Base-by-base conservation (phyloP, 345 rosid species). In the Geranium rotundifolium region DNA sequence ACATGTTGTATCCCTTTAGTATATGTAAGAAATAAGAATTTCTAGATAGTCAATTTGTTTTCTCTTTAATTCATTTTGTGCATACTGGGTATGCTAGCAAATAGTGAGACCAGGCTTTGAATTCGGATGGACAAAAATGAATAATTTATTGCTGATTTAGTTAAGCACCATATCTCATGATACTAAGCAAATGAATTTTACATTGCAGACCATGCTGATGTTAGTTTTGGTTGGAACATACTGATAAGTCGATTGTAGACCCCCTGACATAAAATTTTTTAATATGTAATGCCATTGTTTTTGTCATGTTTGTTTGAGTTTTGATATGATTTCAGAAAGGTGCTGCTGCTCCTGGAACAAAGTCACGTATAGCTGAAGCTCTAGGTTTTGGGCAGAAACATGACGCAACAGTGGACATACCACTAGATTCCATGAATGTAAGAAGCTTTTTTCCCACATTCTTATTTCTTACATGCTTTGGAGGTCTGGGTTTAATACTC, bases 401-500 rank as follows among this genome's bases (percentile, higher is more conserved):
- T 46, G 95, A 82, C 66, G 97, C 96, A 4, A 88, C 96, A 0
- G 93, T 85, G 20, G 95, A 95, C 72, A 88, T 95, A 66, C 97
- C 99, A 23, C 73, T 95, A 55, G 93, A 87, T 79, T 73, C 80
- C 19, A 72, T 84, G 78, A 91, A 83, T 67, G 96, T 90, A 83
- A 79, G 64, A 49, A n/a, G 61, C 58, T 63, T 62, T 14, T 54
- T 60, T 1, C 9, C 57, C 52, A 14, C 54, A 29, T 23, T 29
- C 13, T 56, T 65, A n/a, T 39, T 0, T 7, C 56, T 23, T 10
- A 31, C 62, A 37, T 58, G 15, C 30, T 55, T 27, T 0, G 15
- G 62, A 8, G 7, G 18, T 34, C 71, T 72, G 57, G 54, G 61
- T 69, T 65, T 75, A 31, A 9, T 37, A 19, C 37, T 62, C 0